phyloP scores from a whole-genome alignment of 148 eudicot genomes.

The Arctostaphylos glauca region DNA sequence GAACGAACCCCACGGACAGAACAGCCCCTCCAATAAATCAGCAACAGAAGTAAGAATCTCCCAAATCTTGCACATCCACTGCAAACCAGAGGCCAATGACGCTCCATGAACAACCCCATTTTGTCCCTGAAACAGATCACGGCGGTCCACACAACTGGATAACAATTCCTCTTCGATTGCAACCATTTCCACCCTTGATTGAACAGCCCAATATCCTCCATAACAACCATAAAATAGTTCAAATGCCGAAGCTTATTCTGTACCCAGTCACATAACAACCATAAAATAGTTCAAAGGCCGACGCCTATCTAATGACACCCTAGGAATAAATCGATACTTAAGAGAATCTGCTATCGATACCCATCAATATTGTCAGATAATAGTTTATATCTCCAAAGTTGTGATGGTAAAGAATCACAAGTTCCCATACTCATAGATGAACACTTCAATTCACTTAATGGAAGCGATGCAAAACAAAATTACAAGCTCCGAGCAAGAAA shows the following conservation, averaged over 20 bases:
- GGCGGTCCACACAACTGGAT: constrained; percentile 43
- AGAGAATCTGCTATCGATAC: constrained; percentile 17
- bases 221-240: constrained; percentile 14
- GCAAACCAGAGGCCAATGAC: constrained; percentile 83
- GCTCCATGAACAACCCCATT: constrained; percentile 54
- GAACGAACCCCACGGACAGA: constrained; percentile 55
- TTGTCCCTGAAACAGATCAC: constrained; percentile 50
- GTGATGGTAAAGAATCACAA: not conserved
- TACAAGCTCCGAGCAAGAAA: not conserved
- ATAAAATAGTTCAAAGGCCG: not conserved
- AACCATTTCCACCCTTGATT: constrained; percentile 89
- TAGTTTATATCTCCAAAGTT: not conserved
- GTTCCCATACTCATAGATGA: not conserved
- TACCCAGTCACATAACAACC: not conserved
- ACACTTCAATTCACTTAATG: not conserved
- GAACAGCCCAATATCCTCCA: constrained; percentile 91
- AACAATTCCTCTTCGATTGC: constrained; percentile 56
- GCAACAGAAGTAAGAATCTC: constrained; percentile 39
- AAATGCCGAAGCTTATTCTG: not conserved
- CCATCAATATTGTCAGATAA: constrained; percentile 15
- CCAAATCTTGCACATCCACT: constrained; percentile 55
- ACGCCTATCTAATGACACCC: not conserved
- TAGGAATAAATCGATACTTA: constrained; percentile 9
- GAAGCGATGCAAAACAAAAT: not conserved
- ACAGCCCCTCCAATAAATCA: constrained; percentile 67